Conservation (phyloP, 495 filamentous ascomycete genomes). For the Aspergillus ostianus region DNA sequence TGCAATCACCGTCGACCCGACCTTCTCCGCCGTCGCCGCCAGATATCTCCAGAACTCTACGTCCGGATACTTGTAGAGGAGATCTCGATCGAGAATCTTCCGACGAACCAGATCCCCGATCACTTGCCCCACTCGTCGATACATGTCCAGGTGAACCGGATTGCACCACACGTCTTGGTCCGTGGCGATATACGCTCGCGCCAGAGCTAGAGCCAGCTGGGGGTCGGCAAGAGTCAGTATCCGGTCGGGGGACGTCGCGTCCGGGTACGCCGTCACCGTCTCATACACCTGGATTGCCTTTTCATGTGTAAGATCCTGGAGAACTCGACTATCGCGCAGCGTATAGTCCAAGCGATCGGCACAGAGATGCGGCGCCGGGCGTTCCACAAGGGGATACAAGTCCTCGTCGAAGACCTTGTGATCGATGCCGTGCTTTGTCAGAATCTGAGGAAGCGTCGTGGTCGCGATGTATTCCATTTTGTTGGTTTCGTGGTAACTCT, state of each 20-base stretch:
- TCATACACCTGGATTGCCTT: conserved; percentile 24
- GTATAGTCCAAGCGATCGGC: conserved; percentile 45
- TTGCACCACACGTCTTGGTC: conserved; percentile 41
- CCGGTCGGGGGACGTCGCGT: conserved; percentile 23
- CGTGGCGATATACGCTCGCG: conserved; percentile 32
- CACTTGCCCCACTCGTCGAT: conserved; percentile 30
- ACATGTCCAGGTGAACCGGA: conserved; percentile 32
- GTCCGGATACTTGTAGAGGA: too few species aligned
- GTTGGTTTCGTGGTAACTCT: conserved; percentile 44
- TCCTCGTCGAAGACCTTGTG: conserved; percentile 37
- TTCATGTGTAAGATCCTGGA: conserved; percentile 27
- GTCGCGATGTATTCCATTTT: conserved; percentile 39
- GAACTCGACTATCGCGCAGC: conserved; percentile 37
- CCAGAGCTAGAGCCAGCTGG: conserved; percentile 28
- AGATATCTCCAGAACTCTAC: too few species aligned
- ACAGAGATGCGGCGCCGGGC: conserved; percentile 40
- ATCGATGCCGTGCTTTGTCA: conserved; percentile 30
- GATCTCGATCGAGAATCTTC: too few species aligned
- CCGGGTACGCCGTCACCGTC: conserved; percentile 31
- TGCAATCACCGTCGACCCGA: background rate
- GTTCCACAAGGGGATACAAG: conserved; percentile 41
- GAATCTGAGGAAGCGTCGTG: conserved; percentile 33
- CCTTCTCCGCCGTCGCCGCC: background rate
- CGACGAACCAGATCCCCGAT: conserved; percentile 26
- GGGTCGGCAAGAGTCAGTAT: conserved; percentile 35